Base-by-base conservation (phyloP, 495 filamentous ascomycete genomes). In the Friedmanniomyces endolithicus region DNA sequence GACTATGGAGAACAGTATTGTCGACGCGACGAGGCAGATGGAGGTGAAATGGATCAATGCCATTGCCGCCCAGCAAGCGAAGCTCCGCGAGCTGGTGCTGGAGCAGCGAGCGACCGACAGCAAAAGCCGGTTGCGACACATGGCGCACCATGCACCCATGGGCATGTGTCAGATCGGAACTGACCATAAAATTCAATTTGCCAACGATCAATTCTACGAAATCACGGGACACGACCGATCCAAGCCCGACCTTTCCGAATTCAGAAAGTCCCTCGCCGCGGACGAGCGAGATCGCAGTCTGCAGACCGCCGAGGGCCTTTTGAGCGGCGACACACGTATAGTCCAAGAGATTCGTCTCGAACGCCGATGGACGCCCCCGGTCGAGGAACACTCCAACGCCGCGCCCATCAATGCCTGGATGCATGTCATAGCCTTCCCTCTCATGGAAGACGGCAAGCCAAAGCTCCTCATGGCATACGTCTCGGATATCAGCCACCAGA, bases 391-490 rank as follows among this genome's bases (percentile, higher is more conserved):
- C 31, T 17, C 35, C 17, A 43, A 37, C 16, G 52, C 17, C 2
- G 20, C 48, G 27, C 24, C 27, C 14, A 19, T n/a, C 6, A 31
- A 24, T 27, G 29, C 27, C 45, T 37, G 53, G 6, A 37, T 48
- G 44, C n/a, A 46, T 16, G 44, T 47, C 17, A 25, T 29, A 29
- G 14, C 51, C 27, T 31, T 20, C 51, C 14, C 20, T 37, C 19
- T n/a, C 6, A 14, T 45, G 45, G 52, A 55, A 20, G 47, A 63
- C 33, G 61, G 61, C 0, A 48, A 50, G n/a, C 6, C 52, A 12
- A 61, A 48, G 24, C 2, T 17, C 2, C 49, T 67, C 17, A 52
- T 56, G 17, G 53, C 31, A 8, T 60, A 48, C 27, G 31, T 60
- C n/a, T 45, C 22, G 4, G 57, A 60, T 34, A 60, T 60, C 3